These are phyloP conservation scores for Ceratopteris richardii DNA, from an alignment of 75 land plant species.

Conservation along the genomic window DNA sequence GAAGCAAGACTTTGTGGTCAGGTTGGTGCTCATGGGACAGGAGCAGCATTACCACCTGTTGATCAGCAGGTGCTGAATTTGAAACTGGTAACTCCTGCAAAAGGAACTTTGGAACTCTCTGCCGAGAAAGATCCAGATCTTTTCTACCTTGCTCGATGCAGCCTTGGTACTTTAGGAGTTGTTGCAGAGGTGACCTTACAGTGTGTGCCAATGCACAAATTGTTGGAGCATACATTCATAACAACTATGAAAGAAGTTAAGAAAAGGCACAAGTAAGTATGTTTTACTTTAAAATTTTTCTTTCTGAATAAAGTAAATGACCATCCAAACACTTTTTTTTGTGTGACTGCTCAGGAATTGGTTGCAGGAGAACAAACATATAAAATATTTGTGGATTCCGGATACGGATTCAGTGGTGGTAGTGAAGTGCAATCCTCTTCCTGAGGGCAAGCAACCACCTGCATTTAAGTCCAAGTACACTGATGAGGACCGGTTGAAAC, in stretches of 20 bases:
- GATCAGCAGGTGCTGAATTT: conserved; percentile 93
- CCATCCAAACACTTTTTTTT: too few species aligned
- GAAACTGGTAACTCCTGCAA: conserved; percentile 89
- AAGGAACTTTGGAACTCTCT: conserved; percentile 84
- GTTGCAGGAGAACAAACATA: conserved; percentile 85
- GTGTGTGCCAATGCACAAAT: conserved; percentile 82
- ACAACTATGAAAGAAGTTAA: conserved; percentile 72
- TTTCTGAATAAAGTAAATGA: too few species aligned
- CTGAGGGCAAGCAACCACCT: conserved; percentile 73
- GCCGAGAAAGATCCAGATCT: conserved; percentile 89
- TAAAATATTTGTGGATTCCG: conserved; percentile 94
- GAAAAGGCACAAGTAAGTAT: conserved; percentile 87
- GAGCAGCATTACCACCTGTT: conserved; percentile 88
- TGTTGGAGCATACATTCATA: conserved; percentile 83
- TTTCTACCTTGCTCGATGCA: conserved; percentile 95
- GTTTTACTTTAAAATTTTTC: neutral
- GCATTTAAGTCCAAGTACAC: conserved; percentile 56
- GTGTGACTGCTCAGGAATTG: conserved; percentile 65
- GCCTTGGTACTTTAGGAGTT: conserved; percentile 94
- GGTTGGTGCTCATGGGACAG: conserved; percentile 99
- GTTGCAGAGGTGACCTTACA: conserved; percentile 96
- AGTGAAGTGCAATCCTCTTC: conserved; percentile 85
- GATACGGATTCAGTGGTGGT: conserved; percentile 88
- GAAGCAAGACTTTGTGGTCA: too few species aligned
- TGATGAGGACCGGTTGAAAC: conserved; percentile 63